These are phyloP conservation scores for Saccharomycopsis phalli DNA, from an alignment of 1,139 yeast species.

Conservation along the genomic window DNA sequence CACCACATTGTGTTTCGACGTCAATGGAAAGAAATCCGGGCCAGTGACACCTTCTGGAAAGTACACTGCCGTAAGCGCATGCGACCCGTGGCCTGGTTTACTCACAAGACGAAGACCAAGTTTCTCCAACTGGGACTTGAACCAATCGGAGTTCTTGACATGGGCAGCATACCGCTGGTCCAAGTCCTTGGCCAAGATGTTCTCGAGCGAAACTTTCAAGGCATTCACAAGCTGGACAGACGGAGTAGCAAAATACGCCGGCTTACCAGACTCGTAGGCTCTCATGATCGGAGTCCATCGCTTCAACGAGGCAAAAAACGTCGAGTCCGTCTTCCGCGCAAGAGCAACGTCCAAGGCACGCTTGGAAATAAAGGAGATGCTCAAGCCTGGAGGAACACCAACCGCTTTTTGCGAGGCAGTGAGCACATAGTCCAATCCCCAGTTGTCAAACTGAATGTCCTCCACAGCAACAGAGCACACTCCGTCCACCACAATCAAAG, in stretches of 20 bases:
- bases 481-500: conserved; percentile 82
- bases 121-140: conserved; percentile 47
- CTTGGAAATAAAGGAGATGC: conserved; percentile 65
- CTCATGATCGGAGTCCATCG: conserved; percentile 88
- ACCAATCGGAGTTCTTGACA: conserved; percentile 48
- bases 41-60: conserved; percentile 73
- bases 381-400: conserved; percentile 90
- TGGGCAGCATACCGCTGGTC: conserved; percentile 59
- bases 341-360: conserved; percentile 64
- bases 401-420: conserved; percentile 95
- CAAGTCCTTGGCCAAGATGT: conserved; percentile 53
- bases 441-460: conserved; percentile 70
- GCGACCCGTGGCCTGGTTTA: conserved; percentile 58
- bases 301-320: conserved; percentile 68
- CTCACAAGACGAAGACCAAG: conserved; percentile 69
- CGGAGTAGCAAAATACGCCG: conserved; percentile 91
- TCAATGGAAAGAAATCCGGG: conserved; percentile 44
- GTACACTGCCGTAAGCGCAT: conserved; percentile 82
- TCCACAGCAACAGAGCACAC: conserved; percentile 94
- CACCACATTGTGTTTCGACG: conserved; percentile 49
- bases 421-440: conserved; percentile 84
- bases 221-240: conserved; percentile 84
- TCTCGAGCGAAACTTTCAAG: conserved; percentile 65
- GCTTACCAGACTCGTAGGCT: conserved; percentile 74
- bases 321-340: conserved; percentile 44